These are phyloP conservation scores for Ogataea paraovalis DNA, from an alignment of 805 yeast species.

Conservation along the genomic window DNA sequence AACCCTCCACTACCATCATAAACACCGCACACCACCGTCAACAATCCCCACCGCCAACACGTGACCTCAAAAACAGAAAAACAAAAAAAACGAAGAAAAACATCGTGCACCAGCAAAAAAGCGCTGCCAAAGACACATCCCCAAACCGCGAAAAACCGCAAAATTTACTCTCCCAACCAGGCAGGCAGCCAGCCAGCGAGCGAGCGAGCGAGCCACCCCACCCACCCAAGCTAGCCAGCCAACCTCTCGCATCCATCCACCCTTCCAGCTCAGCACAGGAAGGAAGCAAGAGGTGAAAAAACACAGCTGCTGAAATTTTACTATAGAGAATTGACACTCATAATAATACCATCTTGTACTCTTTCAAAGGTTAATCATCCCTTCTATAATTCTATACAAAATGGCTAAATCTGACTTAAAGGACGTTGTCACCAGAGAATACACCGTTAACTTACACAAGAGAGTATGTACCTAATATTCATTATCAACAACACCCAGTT, in stretches of 20 bases:
- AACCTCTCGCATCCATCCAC: too few species aligned
- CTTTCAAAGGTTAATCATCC: neutral
- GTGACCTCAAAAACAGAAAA: neutral
- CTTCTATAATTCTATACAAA: constrained; percentile 12
- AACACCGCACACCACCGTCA: neutral
- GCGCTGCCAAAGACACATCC: neutral
- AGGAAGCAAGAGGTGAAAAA: neutral
- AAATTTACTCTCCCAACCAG: neutral
- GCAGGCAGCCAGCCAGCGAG: too few species aligned
- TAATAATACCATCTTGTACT: neutral
- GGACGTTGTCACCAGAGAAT: constrained; percentile 99
- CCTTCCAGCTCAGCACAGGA: neutral
- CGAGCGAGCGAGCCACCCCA: too few species aligned
- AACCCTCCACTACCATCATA: neutral
- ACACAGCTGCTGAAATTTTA: neutral
- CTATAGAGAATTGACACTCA: neutral
- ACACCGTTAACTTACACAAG: constrained; percentile 99
- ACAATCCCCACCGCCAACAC: neutral
- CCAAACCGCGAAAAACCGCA: neutral
- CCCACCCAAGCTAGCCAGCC: too few species aligned
- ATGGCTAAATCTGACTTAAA: constrained; percentile 63
- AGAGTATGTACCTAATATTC: constrained; percentile 63
- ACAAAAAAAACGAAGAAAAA: neutral
- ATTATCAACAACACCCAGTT: too few species aligned
- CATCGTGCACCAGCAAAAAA: neutral